These are phyloP conservation scores for Bonia amplexicaulis DNA, from an alignment of 176 grass and related monocot genomes.

Conservation along the genomic window DNA sequence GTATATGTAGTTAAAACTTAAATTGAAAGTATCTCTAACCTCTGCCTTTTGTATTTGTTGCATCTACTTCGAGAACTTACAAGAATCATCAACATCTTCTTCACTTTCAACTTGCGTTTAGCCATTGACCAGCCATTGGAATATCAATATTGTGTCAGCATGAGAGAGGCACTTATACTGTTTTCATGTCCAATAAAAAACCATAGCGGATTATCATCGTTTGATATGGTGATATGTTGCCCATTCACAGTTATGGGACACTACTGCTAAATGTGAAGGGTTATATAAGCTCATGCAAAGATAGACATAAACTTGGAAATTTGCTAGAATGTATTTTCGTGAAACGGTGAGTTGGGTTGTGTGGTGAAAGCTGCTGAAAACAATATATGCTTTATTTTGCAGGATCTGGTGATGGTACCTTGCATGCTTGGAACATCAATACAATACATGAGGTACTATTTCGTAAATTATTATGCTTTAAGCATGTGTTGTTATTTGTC, in stretches of 20 bases:
- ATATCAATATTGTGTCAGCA: slow-evolving; percentile 3
- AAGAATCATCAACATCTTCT: slow-evolving; percentile 5
- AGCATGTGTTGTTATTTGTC: background rate
- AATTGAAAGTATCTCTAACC: background rate
- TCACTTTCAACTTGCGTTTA: slow-evolving; percentile 9
- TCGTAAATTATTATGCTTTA: background rate
- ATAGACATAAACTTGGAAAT: slow-evolving; percentile 8
- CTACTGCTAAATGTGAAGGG: background rate
- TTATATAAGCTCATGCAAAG: background rate
- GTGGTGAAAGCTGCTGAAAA: slow-evolving; percentile 14
- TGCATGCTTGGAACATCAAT: slow-evolving; percentile 96
- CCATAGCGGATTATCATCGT: background rate
- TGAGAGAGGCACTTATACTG: background rate
- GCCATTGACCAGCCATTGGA: background rate
- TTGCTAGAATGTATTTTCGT: slow-evolving; percentile 1
- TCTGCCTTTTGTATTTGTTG: background rate
- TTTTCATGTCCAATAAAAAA: background rate
- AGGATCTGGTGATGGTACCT: slow-evolving; percentile 95
- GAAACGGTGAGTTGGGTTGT: background rate
- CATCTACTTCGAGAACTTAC: background rate
- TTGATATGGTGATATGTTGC: background rate
- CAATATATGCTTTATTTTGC: slow-evolving; percentile 31
- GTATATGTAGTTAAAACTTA: background rate
- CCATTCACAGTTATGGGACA: background rate
- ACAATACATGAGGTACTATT: slow-evolving; percentile 69